A percentile compares a stretch with the other conserved stretches of the same genome.
Conservation (phyloP, 1,139 yeast species). For the Debaryomycetaceae sp. region DNA sequence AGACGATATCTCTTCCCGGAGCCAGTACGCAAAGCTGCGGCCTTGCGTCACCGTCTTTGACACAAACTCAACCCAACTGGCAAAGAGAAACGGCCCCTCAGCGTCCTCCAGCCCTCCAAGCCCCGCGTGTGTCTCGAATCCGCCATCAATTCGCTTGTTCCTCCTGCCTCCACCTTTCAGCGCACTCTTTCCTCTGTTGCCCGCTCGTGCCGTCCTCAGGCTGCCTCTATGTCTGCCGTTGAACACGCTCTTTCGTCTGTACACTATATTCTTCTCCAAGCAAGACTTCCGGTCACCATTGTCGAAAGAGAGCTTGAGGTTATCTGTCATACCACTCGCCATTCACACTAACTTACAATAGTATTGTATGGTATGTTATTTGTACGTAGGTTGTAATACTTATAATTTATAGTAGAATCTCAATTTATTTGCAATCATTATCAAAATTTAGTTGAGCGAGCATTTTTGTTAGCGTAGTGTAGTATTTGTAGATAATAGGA, state of each 20-base stretch:
- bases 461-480: not conserved
- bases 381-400: not conserved
- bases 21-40: not conserved
- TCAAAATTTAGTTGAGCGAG: not conserved
- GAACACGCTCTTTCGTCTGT: not conserved
- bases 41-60: not conserved
- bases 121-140: not conserved
- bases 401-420: too few species aligned
- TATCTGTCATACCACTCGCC: not conserved
- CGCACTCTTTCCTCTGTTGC: not conserved
- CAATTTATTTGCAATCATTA: not conserved
- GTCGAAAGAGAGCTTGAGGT: not conserved
- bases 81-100: not conserved
- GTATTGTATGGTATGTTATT: not conserved
- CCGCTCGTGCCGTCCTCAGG: not conserved
- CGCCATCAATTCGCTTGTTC: not conserved
- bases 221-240: not conserved
- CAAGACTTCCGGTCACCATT: not conserved
- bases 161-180: not conserved
- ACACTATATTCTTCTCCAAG: not conserved
- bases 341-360: not conserved
- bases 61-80: not conserved
- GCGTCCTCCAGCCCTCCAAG: not conserved
- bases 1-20: slow-evolving; percentile 7
- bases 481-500: too few species aligned